These are phyloP conservation scores for Silene uniflora DNA, from an alignment of 148 eudicot species.

Conservation along the genomic window DNA sequence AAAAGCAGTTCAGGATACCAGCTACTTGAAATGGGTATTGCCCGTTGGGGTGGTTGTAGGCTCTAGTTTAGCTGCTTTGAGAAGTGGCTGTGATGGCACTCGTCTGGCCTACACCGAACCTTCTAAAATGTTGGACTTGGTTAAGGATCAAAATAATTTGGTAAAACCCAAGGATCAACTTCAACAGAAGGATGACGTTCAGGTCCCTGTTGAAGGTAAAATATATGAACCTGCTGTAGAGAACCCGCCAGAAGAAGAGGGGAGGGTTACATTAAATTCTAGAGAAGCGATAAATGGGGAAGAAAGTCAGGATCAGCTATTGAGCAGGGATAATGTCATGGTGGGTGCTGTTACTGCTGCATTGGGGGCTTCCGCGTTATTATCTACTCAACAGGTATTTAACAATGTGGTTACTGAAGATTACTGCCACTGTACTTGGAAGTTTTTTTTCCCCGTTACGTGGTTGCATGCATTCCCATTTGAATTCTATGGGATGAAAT, in stretches of 20 bases:
- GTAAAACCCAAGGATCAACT: constrained; percentile 24
- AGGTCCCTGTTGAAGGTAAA: constrained; percentile 22
- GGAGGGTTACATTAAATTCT: constrained; percentile 9
- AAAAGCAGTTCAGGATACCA: constrained; percentile 49
- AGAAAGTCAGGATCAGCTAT: constrained; percentile 19
- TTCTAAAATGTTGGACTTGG: constrained; percentile 26
- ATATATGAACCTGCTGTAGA: constrained; percentile 15
- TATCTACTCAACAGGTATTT: constrained; percentile 60
- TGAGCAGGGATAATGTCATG: constrained; percentile 41
- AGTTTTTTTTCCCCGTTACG: neutral
- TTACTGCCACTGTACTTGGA: neutral
- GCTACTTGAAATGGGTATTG: constrained; percentile 54
- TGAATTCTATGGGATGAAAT: neutral
- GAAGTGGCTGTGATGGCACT: constrained; percentile 43
- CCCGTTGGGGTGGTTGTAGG: constrained; percentile 91
- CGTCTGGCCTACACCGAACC: constrained; percentile 22
- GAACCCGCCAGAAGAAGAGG: constrained; percentile 14
- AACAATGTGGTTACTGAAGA: constrained; percentile 7
- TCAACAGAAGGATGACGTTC: constrained; percentile 26
- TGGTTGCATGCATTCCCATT: neutral
- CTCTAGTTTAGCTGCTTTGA: constrained; percentile 79
- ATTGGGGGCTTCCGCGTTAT: constrained; percentile 80
- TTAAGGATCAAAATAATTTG: constrained; percentile 22
- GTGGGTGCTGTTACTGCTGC: constrained; percentile 94
- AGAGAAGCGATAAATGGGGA: constrained; percentile 19